Conservation (phyloP, 1,284 basidiomycete species). For the Cutaneotrichosporon sp. region DNA sequence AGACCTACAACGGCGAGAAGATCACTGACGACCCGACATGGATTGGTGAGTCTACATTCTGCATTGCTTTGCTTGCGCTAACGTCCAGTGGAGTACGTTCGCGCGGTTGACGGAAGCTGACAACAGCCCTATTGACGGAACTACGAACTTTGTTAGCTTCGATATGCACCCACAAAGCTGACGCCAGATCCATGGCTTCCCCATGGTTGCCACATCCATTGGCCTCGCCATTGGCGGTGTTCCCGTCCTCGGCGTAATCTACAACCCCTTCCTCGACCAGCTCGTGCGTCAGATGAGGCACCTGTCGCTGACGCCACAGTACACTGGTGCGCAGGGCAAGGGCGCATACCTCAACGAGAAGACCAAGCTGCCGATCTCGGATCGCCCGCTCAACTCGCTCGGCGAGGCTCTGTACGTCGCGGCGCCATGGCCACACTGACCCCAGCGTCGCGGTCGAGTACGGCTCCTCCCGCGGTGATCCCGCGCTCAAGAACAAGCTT, state of each 20-base stretch:
- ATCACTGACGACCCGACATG: constrained; percentile 85
- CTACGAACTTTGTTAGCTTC: constrained; percentile 83
- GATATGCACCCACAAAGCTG: background rate
- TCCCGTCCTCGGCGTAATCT: constrained; percentile 83
- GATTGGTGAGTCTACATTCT: constrained; percentile 53
- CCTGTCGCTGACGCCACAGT: constrained; percentile 51
- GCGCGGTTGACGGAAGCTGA: constrained; percentile 4
- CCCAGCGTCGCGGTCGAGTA: constrained; percentile 73
- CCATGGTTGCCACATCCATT: constrained; percentile 83
- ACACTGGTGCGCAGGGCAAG: constrained; percentile 69
- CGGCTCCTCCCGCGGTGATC: constrained; percentile 66
- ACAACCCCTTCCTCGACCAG: constrained; percentile 85
- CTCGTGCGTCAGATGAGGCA: constrained; percentile 50
- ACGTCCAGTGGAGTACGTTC: constrained; percentile 34
- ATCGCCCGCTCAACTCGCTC: constrained; percentile 67
- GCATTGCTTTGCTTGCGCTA: constrained; percentile 8
- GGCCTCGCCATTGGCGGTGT: constrained; percentile 76
- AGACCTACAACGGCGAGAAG: constrained; percentile 68
- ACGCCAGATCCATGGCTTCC: constrained; percentile 55
- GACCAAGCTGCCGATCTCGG: constrained; percentile 63
- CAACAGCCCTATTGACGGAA: constrained; percentile 50
- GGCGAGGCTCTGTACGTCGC: constrained; percentile 62
- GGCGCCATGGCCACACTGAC: background rate
- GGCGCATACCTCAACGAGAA: constrained; percentile 69
- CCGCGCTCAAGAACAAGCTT: constrained; percentile 67